Percentiles rank a stretch among this genome's conserved stretches.
Evolutionary conservation across 805 yeast genomes (phyloP).

Genomic region (Gaillardinia entomophila): DNA sequence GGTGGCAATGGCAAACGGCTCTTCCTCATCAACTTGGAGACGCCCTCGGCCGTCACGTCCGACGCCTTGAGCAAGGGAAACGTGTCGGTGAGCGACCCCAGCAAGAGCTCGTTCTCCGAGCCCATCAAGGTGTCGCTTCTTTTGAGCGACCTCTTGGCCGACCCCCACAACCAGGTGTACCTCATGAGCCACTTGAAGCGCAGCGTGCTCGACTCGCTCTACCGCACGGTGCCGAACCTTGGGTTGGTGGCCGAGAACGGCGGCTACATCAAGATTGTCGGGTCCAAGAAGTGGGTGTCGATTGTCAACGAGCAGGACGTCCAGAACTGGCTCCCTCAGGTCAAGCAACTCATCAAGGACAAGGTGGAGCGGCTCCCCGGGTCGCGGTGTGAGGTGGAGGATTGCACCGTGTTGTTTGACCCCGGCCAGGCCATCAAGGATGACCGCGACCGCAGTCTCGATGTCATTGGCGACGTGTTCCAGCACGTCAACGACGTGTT

Average conservation of each 20-base stretch:
- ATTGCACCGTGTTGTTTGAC: conserved; percentile 70
- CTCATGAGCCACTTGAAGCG: conserved; percentile 63
- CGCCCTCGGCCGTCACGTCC: conserved; percentile 24
- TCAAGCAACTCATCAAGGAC: conserved; percentile 48
- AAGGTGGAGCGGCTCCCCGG: conserved; percentile 78
- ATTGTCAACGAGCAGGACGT: conserved; percentile 47
- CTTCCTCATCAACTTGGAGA: conserved; percentile 48
- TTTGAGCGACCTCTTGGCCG: conserved; percentile 52
- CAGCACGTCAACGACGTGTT: conserved; percentile 78
- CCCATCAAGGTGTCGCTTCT: conserved; percentile 54
- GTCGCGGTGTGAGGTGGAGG: conserved; percentile 64
- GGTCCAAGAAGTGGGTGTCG: conserved; percentile 53
- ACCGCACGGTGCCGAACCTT: conserved; percentile 58
- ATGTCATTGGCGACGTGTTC: conserved; percentile 77
- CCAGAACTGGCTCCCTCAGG: conserved; percentile 53
- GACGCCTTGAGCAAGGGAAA: conserved; percentile 2
- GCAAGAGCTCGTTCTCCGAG: conserved; percentile 38
- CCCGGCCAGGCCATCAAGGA: conserved; percentile 62
- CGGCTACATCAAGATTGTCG: conserved; percentile 59
- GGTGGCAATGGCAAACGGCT: conserved; percentile 34
- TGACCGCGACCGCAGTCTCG: conserved; percentile 55
- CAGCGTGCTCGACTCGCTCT: conserved; percentile 59
- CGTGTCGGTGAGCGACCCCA: conserved; percentile 7
- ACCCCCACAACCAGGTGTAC: conserved; percentile 62
- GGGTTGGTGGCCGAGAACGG: conserved; percentile 93